Conservation (phyloP, 805 yeast genomes). For the Osmozyma mogii region DNA sequence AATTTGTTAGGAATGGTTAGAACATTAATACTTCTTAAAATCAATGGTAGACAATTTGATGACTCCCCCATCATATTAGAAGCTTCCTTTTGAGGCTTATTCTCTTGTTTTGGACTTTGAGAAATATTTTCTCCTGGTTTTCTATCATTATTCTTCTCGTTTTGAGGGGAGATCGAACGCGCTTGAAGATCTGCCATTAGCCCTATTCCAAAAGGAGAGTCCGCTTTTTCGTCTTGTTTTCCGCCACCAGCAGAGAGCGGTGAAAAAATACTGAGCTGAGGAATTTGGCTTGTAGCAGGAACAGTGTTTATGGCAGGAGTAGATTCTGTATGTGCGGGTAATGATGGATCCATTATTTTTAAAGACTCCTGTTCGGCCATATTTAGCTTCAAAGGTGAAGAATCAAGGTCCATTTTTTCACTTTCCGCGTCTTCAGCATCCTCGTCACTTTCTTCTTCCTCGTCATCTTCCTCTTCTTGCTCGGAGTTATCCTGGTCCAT, state of each 20-base stretch:
- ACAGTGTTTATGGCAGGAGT: too few species aligned
- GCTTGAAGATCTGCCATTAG: background rate
- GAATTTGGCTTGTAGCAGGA: conserved; percentile 10
- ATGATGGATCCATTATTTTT: too few species aligned
- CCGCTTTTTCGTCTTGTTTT: too few species aligned
- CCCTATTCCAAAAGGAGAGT: conserved; percentile 9
- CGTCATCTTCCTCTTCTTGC: background rate
- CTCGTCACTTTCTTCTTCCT: conserved; percentile 11
- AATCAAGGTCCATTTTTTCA: conserved; percentile 2
- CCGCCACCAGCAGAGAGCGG: too few species aligned
- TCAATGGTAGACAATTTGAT: conserved; percentile 60
- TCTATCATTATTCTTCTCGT: conserved; percentile 3
- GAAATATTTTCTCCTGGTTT: conserved; percentile 11
- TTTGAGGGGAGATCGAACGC: too few species aligned
- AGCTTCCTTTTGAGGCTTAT: background rate
- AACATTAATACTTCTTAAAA: conserved; percentile 56
- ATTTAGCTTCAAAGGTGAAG: conserved; percentile 22
- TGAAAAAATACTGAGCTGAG: too few species aligned
- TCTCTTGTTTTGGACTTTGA: conserved; percentile 8
- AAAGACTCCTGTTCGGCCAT: conserved; percentile 15
- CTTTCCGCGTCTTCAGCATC: background rate
- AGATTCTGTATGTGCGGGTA: too few species aligned
- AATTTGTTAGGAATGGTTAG: conserved; percentile 53
- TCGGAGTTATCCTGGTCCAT: background rate
- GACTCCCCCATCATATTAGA: conserved; percentile 19